phyloP scores from a whole-genome alignment of 305 asterid genomes.

The Fraxinus velutina region DNA sequence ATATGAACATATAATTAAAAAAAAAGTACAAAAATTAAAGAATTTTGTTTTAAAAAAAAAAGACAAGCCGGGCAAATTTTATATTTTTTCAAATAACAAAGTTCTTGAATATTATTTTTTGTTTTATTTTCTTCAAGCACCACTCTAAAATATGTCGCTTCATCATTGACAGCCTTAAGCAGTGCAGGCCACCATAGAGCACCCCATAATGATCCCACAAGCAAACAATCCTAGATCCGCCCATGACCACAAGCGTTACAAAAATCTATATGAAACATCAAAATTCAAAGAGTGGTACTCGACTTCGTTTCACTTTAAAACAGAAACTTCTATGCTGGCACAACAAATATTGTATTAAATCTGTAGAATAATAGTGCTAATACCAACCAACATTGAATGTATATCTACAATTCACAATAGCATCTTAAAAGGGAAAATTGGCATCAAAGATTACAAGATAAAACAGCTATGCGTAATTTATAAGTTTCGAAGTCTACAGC shows the following conservation, averaged over 20 bases:
- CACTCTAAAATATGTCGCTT: not conserved
- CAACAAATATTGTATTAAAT: not conserved
- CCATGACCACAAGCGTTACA: not conserved
- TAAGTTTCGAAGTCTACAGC: slow-evolving; percentile 21
- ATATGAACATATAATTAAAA: too few species aligned
- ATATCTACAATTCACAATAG: slow-evolving; percentile 34
- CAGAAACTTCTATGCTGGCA: not conserved
- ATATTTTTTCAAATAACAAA: too few species aligned
- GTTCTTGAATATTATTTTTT: not conserved
- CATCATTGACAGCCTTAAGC: not conserved
- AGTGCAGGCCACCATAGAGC: not conserved
- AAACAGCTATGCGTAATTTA: slow-evolving; percentile 21
- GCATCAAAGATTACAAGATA: slow-evolving; percentile 8
- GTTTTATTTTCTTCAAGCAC: not conserved
- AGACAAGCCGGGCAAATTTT: too few species aligned
- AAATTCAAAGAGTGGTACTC: not conserved
- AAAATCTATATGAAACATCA: not conserved
- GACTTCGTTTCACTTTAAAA: not conserved
- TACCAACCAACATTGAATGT: not conserved
- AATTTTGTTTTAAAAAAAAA: too few species aligned
- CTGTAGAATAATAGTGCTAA: not conserved
- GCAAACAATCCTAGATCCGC: not conserved
- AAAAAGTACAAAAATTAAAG: too few species aligned
- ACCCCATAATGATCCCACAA: not conserved
- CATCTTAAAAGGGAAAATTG: slow-evolving; percentile 14